Base-by-base conservation (phyloP, 345 rosid genomes). In the Tarenaya hassleriana region DNA sequence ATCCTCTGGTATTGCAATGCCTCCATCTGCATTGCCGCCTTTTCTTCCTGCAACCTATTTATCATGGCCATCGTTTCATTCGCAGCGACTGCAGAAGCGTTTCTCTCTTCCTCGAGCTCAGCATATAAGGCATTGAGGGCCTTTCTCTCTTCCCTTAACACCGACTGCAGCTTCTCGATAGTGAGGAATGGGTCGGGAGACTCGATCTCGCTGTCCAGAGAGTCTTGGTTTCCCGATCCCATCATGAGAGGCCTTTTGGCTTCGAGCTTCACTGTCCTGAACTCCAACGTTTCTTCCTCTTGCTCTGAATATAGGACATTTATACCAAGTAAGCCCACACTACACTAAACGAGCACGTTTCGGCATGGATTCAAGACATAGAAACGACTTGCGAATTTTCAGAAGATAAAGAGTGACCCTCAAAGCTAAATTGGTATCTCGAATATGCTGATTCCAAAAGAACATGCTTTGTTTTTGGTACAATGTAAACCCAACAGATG, bases 11-110 rank as follows among this genome's bases (percentile, higher is more conserved):
- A 94, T 68, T 94, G 99, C 69, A 88, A 65, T 10, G 97, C 99
- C 59, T 94, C 99, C 99, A 94, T 94, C 81, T 88, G 97, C 97
- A 88, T 82, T 10, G 95, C 95, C 0, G 99, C 94, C 67, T 86
- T 94, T 77, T 94, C 97, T 61, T 94, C 99, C 46, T 94, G 99
- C 51, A 94, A 85, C 61, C 97, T 73, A 43, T 88, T 94, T 55
- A 94, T 94, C 99, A 94, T 94, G 1, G 99, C 97, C 99, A 94
- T 94, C 14, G 99, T 94, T 59, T 94, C 94, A 69, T 67, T 86
- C 0, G 99, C 84, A 0, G 99, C 95, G 7, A 80, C 70, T 0
- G 97, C 95, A 13, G 99, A 94, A 13, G 99, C 95, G 17, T 73
- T 88, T 57, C 99, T 83, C 80, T 94, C 99, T 73, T 78, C 97